A percentile compares a stretch with the other conserved stretches of the same genome.
These are phyloP conservation scores for Ramaria sp. DNA, from an alignment of 768 basidiomycete species.

Conservation along the genomic window DNA sequence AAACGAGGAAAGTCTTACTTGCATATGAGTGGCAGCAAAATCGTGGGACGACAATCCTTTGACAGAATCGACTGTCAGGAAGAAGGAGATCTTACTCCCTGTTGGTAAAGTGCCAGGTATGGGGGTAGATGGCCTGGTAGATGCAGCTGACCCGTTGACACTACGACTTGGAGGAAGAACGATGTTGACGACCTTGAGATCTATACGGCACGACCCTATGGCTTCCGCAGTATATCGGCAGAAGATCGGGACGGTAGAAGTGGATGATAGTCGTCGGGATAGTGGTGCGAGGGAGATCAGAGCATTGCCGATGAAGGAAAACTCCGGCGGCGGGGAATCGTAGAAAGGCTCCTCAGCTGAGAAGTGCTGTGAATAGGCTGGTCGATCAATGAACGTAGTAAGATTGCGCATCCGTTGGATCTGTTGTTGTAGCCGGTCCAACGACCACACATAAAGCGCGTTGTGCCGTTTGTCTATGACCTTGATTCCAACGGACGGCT, in stretches of 20 bases:
- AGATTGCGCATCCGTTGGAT: slow-evolving; percentile 90
- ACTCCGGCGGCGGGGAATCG: slow-evolving; percentile 76
- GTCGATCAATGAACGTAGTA: slow-evolving; percentile 81
- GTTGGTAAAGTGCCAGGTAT: slow-evolving; percentile 53
- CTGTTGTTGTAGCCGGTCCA: slow-evolving; percentile 81
- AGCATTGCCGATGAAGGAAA: slow-evolving; percentile 88
- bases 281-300: slow-evolving; percentile 75
- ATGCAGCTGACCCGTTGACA: slow-evolving; percentile 46
- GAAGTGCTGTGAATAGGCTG: slow-evolving; percentile 90
- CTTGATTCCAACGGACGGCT: slow-evolving; percentile 82
- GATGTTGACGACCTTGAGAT: slow-evolving; percentile 71
- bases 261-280: slow-evolving; percentile 62
- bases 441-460: slow-evolving; percentile 86
- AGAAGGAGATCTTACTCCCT: slow-evolving; percentile 78
- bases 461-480: slow-evolving; percentile 82
- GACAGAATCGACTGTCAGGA: slow-evolving; percentile 75
- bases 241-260: slow-evolving; percentile 77
- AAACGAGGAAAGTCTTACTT: slow-evolving; percentile 82
- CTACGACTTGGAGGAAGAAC: slow-evolving; percentile 45
- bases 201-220: slow-evolving; percentile 86
- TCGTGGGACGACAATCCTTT: slow-evolving; percentile 87
- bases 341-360: slow-evolving; percentile 90
- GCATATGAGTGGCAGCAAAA: slow-evolving; percentile 77
- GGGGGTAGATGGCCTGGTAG: slow-evolving; percentile 71
- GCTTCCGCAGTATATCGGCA: slow-evolving; percentile 93